Conservation (phyloP, 2,329 filamentous ascomycete genomes). For the Aureobasidium sp. region DNA sequence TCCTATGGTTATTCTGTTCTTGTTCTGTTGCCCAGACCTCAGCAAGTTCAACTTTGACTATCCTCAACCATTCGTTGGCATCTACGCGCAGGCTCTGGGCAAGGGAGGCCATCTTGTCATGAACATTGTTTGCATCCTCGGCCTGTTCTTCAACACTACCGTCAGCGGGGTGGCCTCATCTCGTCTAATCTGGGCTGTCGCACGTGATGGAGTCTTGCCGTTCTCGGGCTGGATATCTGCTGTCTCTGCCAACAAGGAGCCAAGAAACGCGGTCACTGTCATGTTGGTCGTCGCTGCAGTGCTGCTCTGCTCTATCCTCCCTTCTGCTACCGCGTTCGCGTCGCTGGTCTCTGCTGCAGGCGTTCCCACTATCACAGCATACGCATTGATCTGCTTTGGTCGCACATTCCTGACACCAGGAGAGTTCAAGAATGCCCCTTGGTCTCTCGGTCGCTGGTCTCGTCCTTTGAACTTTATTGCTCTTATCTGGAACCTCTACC, state of each 20-base stretch:
- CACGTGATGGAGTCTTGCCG: slow-evolving; percentile 54
- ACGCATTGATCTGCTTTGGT: slow-evolving; percentile 39
- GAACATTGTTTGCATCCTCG: slow-evolving; percentile 50
- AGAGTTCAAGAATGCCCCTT: slow-evolving; percentile 30
- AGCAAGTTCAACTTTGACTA: slow-evolving; percentile 48
- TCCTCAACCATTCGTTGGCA: slow-evolving; percentile 52
- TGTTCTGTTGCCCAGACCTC: slow-evolving; percentile 52
- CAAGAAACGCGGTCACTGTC: slow-evolving; percentile 53
- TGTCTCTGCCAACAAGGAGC: slow-evolving; percentile 49
- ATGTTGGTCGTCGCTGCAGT: slow-evolving; percentile 50
- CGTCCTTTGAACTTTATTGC: slow-evolving; percentile 31
- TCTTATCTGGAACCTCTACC: slow-evolving; percentile 34
- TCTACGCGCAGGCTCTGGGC: slow-evolving; percentile 52
- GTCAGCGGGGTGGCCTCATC: slow-evolving; percentile 54
- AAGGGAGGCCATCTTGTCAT: slow-evolving; percentile 53
- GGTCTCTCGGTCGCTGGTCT: slow-evolving; percentile 32
- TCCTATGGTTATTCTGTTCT: slow-evolving; percentile 50
- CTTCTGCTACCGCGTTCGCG: slow-evolving; percentile 40
- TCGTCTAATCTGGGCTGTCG: slow-evolving; percentile 56
- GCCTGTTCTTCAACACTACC: slow-evolving; percentile 50
- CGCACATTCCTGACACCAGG: slow-evolving; percentile 33
- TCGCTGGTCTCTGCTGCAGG: slow-evolving; percentile 35
- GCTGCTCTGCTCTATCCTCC: slow-evolving; percentile 53
- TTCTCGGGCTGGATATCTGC: slow-evolving; percentile 52
- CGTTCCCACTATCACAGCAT: slow-evolving; percentile 36